Evolutionary conservation across 2,329 filamentous ascomycete species (phyloP).

Genomic region (Gyromitra esculenta): DNA sequence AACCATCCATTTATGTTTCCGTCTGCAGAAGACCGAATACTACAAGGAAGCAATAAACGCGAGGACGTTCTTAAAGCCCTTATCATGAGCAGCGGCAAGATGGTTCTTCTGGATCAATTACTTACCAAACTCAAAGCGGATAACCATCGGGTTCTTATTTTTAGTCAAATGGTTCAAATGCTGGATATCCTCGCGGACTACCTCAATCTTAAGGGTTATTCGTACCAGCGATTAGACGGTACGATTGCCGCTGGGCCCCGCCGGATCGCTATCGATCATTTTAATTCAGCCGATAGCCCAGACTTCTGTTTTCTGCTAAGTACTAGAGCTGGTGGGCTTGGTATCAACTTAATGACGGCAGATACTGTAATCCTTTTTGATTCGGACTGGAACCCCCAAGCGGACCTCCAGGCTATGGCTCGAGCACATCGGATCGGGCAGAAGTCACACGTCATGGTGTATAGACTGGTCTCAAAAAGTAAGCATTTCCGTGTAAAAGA

Average conservation of each 20-base stretch:
- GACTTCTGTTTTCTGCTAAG: constrained; percentile 97
- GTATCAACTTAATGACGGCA: constrained; percentile 98
- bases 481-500: not conserved
- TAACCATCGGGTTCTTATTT: constrained; percentile 94
- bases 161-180: constrained; percentile 99
- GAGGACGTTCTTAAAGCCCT: constrained; percentile 92
- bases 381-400: constrained; percentile 98
- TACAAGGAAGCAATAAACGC: constrained; percentile 80
- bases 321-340: constrained; percentile 93
- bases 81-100: constrained; percentile 97
- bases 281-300: constrained; percentile 93
- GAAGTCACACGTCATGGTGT: constrained; percentile 94
- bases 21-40: constrained; percentile 87
- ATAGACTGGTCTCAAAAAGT: constrained; percentile 87
- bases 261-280: constrained; percentile 95
- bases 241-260: constrained; percentile 89
- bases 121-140: constrained; percentile 92
- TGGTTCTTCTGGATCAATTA: constrained; percentile 94
- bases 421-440: constrained; percentile 97
- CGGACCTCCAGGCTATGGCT: constrained; percentile 97
- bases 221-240: constrained; percentile 93
- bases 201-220: constrained; percentile 88
- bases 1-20: constrained; percentile 99
- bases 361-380: constrained; percentile 98
- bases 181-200: constrained; percentile 96